Evolutionary conservation across 2,329 filamentous ascomycete genomes (phyloP), one percentile per base, ranked within the genome.

Genomic region (Rasamsonia emersonii): DNA sequence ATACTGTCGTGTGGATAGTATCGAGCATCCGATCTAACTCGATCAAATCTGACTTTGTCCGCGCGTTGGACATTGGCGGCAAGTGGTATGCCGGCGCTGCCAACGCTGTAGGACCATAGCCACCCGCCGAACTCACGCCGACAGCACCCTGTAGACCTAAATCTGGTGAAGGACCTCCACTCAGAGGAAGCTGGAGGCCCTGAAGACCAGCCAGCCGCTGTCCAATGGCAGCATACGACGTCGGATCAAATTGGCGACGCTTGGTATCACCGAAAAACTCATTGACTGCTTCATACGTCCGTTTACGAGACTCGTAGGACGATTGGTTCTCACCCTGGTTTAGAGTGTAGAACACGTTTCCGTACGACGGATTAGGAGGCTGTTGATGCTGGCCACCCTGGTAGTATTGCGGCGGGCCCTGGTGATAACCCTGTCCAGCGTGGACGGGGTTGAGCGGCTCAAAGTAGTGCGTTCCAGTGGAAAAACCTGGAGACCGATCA

Each of bases 201-300:
- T 91, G 84, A 9, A 93, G 72, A 40, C 83, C 82, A 56, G 89
- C 75, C 38, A 98, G 73, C 40, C 88, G 82, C 55, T 91, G 85
- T 46, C 86, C 86, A 43, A 98, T 86, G 53, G 93, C 84, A 36
- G 82, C 73, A 60, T 95, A 96, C n/a, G 82, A 91, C 33, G 73
- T 73, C 3, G 88, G 83, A 55, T 96, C 86, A 45, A 96, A 82
- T 48, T 86, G 79, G 51, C 86, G 82, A 49, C 88, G 84, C 71
- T 95, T 96, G 46, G 86, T 79, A 54, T 84, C 86, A 45, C 83
- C 85, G 45, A 96, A 93, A 65, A 96, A 94, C 56, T 94, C 86
- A 53, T 93, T 89, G 38, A 95, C 68, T 37, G 84, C 82, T 51
- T 95, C 86, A 46, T 81, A 84, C n/a, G 77, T 77, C 40, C 86